Base-by-base conservation (phyloP, 2,329 filamentous ascomycete genomes). In the Monosporascus cannonballus region DNA sequence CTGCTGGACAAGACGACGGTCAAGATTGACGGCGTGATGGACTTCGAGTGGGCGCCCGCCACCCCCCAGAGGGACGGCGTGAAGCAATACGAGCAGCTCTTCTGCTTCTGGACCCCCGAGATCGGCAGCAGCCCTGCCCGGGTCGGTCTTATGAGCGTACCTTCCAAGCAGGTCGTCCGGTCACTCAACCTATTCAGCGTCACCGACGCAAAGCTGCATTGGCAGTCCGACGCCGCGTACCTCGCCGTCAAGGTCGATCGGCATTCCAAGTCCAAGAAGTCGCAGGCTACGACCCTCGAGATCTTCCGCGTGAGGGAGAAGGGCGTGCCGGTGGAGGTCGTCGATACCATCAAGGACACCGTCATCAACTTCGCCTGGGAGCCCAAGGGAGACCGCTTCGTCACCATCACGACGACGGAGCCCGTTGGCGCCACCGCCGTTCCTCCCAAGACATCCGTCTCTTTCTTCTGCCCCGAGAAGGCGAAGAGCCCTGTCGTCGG, bases 311-410 rank as follows among this genome's bases (percentile, higher is more conserved):
- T 99, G 63, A 86, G 84, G 70, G 94, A 99, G 73, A 99, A 99
- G 83, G 93, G 94, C 61, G 94, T 99, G 2, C 94, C 94, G 1
- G 93, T 99, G 51, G 94, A 99, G 73, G 94, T 97, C 52, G 91
- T 99, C 49, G 94, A 99, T 73, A 91, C 87, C 51, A 89, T 99
- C 74, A 97, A 97, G 76, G 94, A 97, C 67, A 96, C 92, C 1
- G 94, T 99, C 63, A 96, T 99, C 76, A 99, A 99, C 79, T 99
- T 99, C 69, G 91, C 94, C 9, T 99, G 94, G 94, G 94, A 99
- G 69, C 94, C 94, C 58, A 96, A 96, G 77, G 94, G 94, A 57
- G 92, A 96, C 71, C 87, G 94, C 39, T 99, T 99, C 70, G 91
- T 96, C 60, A 86, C 96, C 67, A 99, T 99, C 75, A 96, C 92